Evolutionary conservation across 2,329 filamentous ascomycete species (phyloP).

Genomic region (Fonsecaea multimorphosa): DNA sequence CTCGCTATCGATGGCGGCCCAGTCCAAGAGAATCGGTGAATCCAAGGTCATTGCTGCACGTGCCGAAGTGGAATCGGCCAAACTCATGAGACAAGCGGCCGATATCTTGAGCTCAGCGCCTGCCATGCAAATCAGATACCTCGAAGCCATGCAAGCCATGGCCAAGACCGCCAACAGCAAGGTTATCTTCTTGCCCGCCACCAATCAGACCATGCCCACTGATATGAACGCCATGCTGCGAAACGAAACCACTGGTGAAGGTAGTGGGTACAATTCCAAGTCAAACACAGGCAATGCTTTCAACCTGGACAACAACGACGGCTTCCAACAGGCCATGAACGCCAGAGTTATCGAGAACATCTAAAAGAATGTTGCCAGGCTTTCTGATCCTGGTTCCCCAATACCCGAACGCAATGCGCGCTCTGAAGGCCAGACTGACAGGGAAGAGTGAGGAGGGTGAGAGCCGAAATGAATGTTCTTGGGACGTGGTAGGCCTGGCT

Average conservation of each 20-base stretch:
- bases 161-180: conserved; percentile 90
- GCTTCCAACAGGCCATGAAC: conserved; percentile 82
- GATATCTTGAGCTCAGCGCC: conserved; percentile 91
- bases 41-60: conserved; percentile 97
- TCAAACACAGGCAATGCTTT: conserved; percentile 49
- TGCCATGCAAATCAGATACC: conserved; percentile 97
- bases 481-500: background rate
- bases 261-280: conserved; percentile 50
- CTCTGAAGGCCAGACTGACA: background rate
- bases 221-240: conserved; percentile 55
- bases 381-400: background rate
- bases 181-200: conserved; percentile 79
- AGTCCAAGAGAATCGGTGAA: conserved; percentile 98
- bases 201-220: conserved; percentile 63
- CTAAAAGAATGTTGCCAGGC: conserved; percentile 53
- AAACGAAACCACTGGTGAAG: conserved; percentile 55
- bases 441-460: background rate
- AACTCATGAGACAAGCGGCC: conserved; percentile 78
- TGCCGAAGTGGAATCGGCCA: conserved; percentile 94
- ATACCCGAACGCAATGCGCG: background rate
- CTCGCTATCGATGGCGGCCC: conserved; percentile 95
- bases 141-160: conserved; percentile 99
- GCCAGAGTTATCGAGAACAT: conserved; percentile 85
- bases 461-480: background rate
- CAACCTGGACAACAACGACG: conserved; percentile 54